phyloP scores from a whole-genome alignment of 2,329 filamentous ascomycete genomes.

The Tolypocladium tundrense region DNA sequence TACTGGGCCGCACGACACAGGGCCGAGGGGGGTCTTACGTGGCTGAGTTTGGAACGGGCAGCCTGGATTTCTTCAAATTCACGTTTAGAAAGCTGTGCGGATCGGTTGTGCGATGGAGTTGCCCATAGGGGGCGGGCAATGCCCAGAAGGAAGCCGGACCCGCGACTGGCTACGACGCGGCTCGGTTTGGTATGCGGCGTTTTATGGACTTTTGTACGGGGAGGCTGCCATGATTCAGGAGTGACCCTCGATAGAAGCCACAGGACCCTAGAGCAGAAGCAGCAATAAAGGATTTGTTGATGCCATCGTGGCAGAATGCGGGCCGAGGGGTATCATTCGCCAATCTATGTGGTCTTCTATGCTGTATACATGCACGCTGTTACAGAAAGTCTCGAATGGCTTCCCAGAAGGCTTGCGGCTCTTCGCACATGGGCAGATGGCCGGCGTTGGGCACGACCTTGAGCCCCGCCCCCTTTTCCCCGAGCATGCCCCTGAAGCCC shows the following conservation, averaged over 20 bases:
- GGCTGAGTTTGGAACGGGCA: not conserved
- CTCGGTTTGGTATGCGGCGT: not conserved
- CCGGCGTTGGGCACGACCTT: conserved; percentile 60
- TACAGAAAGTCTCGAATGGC: conserved; percentile 50
- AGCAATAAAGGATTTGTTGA: not conserved
- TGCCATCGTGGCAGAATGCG: not conserved
- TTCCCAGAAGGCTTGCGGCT: conserved; percentile 55
- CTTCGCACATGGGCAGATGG: conserved; percentile 78
- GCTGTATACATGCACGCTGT: not conserved
- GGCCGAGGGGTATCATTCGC: not conserved
- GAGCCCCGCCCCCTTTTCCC: conserved; percentile 44
- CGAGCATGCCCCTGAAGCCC: conserved; percentile 52
- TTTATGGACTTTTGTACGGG: not conserved
- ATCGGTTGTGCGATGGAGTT: not conserved
- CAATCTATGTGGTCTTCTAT: not conserved
- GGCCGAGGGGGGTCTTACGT: not conserved
- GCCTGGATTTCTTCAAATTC: not conserved
- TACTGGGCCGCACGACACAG: not conserved
- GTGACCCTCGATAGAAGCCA: not conserved
- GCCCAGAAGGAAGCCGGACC: not conserved
- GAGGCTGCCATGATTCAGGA: not conserved
- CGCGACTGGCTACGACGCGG: not conserved
- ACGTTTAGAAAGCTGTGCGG: not conserved
- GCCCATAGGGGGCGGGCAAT: not conserved
- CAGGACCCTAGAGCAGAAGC: not conserved